Base-by-base conservation (phyloP, 441 rosid genomes). In the Erodium texanum region DNA sequence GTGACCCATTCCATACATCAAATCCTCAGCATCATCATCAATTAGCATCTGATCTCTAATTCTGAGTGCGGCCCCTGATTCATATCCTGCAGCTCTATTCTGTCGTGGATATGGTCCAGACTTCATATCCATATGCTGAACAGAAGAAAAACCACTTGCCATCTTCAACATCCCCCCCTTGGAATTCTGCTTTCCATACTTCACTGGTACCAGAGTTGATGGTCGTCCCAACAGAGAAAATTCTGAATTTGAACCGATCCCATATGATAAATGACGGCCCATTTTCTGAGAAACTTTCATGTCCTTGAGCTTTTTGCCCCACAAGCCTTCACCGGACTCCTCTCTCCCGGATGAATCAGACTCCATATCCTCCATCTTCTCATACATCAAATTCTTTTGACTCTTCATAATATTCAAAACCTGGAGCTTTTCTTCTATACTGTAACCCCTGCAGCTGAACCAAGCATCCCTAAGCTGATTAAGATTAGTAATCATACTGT, bases 401-500 rank as follows among this genome's bases (percentile, higher is more conserved):
- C 89, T 87, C 83, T 84, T 92, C 77, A 84, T 76, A 15, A 92
- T 87, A 79, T 95, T 89, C 79, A 92, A 76, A 62, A 92, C 90
- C 62, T 93, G 86, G 66, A 95, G 95, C 84, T 88, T 91, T 84
- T 95, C 99, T 58, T 87, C 85, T 6, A 90, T 87, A 69, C 96
- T 81, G 71, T 90, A 92, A 22, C 90, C 98, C 78, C 84, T 85
- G 76, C 92, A 89, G 69, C 79, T 87, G 54, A 73, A 72, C 99
- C 97, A 95, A 61, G 90, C 84, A 83, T 92, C 97, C 85, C 99
- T 87, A 7, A 79, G 84, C 81, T 87, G 96, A 70, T 96, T 89
- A 70, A 95, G 73, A 83, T 81, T 90, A 68, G 71, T 80, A 18
- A 95, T 90, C 90, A 85, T 75, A 66, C 68, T 78, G 80, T 92